Percentiles rank a stretch among this genome's conserved stretches.
Evolutionary conservation across 2,329 filamentous ascomycete species (phyloP).

Genomic region (Neonectria magnoliae): DNA sequence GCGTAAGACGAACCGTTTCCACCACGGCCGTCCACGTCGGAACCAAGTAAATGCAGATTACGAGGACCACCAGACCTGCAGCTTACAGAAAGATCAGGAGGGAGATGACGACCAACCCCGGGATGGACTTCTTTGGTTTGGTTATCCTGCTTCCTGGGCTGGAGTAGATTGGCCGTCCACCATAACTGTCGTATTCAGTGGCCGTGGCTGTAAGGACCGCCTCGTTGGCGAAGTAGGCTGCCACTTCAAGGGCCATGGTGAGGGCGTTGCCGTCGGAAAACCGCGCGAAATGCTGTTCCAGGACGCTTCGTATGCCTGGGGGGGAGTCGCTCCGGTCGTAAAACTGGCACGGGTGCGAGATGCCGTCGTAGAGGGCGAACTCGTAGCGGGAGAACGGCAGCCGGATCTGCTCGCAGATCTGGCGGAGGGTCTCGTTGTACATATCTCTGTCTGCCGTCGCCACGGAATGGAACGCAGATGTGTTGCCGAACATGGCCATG

Average conservation of each 20-base stretch:
- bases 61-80: constrained; percentile 1
- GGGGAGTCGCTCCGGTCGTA: not conserved
- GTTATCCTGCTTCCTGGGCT: not conserved
- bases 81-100: constrained; percentile 17
- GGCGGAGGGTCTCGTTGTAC: not conserved
- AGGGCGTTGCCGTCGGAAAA: not conserved
- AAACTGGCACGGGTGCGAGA: not conserved
- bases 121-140: constrained; percentile 17
- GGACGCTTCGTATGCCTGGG: not conserved
- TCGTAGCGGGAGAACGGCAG: constrained; percentile 4
- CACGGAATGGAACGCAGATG: constrained; percentile 14
- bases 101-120: constrained; percentile 7
- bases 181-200: not conserved
- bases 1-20: too few relatives aligned
- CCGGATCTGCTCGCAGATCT: constrained; percentile 1
- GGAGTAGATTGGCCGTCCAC: not conserved
- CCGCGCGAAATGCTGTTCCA: not conserved
- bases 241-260: constrained; percentile 11
- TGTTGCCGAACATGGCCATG: constrained; percentile 24
- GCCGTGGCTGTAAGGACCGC: constrained; percentile 5
- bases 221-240: constrained; percentile 32
- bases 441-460: not conserved
- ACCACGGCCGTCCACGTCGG: constrained; percentile 21
- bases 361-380: not conserved
- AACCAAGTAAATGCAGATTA: constrained; percentile 6